These are phyloP conservation scores for Fomitopsis schrenkii DNA, from an alignment of 1,284 basidiomycete genomes.

Conservation along the genomic window DNA sequence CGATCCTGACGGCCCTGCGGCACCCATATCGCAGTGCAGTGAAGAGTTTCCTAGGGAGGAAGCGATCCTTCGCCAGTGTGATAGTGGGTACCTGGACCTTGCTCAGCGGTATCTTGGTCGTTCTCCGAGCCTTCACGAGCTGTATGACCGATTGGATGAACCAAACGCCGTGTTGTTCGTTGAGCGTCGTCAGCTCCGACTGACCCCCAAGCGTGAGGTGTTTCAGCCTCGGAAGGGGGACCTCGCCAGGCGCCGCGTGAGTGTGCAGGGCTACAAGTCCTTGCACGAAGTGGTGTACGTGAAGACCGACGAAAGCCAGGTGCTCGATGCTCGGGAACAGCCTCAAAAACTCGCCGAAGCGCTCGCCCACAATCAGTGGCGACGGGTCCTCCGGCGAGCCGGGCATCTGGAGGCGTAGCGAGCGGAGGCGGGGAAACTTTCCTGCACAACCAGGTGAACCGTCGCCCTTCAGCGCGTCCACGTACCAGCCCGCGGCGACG, in stretches of 20 bases:
- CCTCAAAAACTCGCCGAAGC: background rate
- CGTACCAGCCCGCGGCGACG: conserved; percentile 1
- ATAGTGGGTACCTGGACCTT: background rate
- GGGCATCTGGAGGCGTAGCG: conserved; percentile 4
- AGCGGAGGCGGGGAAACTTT: conserved; percentile 4
- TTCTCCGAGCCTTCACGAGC: background rate
- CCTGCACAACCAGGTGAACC: background rate
- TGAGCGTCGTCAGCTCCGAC: background rate
- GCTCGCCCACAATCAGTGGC: conserved; percentile 3
- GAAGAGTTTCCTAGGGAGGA: background rate
- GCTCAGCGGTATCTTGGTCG: background rate
- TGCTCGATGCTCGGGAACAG: conserved; percentile 6
- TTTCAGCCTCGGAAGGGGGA: background rate
- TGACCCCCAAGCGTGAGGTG: background rate
- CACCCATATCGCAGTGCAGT: background rate
- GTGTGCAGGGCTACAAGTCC: background rate
- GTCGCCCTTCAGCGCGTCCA: conserved; percentile 3
- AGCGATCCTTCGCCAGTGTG: background rate
- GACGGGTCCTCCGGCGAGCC: conserved; percentile 4
- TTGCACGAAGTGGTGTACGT: background rate
- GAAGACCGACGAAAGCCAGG: background rate
- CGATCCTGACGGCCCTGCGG: background rate
- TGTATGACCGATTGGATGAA: background rate
- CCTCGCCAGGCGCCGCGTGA: background rate
- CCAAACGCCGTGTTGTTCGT: background rate